Conservation (phyloP, 208 protist species). For the Acanthamoeba healyi region DNA sequence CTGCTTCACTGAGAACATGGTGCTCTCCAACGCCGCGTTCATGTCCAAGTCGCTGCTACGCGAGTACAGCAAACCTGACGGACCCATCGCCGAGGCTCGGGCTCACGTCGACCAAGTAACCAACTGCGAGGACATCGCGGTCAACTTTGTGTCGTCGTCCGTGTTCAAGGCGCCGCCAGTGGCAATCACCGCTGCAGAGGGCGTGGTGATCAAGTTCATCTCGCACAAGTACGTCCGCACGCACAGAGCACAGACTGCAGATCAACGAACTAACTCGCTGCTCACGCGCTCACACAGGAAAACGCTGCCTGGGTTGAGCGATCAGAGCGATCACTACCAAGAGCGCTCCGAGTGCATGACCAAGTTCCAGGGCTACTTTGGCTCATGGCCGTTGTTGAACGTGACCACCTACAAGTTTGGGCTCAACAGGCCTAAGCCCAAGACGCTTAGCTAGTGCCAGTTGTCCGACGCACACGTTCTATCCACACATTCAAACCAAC, state of each 20-base stretch:
- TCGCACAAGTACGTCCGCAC: neutral
- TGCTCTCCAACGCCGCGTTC: neutral
- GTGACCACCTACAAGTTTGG: no score
- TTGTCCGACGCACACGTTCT: no score
- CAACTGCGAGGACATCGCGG: neutral
- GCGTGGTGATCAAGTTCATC: neutral
- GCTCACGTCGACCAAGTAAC: neutral
- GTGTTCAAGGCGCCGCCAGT: neutral
- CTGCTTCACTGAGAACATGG: neutral
- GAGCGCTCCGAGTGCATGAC: neutral
- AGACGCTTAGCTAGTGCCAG: no score
- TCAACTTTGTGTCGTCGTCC: neutral
- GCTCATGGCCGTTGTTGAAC: no score
- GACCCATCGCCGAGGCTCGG: no score
- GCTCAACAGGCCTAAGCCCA: no score
- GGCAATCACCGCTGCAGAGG: neutral
- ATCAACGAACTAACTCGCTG: no score
- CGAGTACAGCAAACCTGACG: neutral
- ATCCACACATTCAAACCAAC: no score
- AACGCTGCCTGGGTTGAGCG: neutral
- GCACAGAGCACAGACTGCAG: no score
- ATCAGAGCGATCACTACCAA: neutral
- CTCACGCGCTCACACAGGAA: neutral
- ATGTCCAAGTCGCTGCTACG: neutral
- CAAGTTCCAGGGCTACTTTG: neutral